These are phyloP conservation scores for Erythrobasidium yunnanense DNA, from an alignment of 768 basidiomycete species.

Conservation along the genomic window DNA sequence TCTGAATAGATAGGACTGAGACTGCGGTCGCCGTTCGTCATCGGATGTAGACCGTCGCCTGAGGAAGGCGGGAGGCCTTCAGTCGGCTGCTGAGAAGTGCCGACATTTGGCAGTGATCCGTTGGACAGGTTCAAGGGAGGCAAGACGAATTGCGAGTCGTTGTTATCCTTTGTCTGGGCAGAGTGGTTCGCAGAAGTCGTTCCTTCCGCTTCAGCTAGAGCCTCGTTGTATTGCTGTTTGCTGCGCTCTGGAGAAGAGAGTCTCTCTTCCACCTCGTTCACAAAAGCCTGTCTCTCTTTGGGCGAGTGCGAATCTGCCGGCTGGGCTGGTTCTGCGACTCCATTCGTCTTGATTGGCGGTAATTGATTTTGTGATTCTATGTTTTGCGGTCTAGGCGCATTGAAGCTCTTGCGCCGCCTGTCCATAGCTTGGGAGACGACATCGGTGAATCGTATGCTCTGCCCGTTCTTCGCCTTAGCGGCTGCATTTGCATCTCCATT, in stretches of 20 bases:
- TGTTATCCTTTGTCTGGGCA: neutral
- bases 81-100: neutral
- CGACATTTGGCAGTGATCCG: neutral
- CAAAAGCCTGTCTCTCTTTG: neutral
- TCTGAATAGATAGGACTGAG: constrained; percentile 6
- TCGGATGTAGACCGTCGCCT: neutral
- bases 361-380: neutral
- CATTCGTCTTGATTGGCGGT: neutral
- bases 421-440: constrained; percentile 14
- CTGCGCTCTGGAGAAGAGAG: constrained; percentile 19
- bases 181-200: too few species aligned
- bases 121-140: neutral
- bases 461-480: constrained; percentile 32
- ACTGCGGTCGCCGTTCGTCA: neutral
- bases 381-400: too few species aligned
- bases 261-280: constrained; percentile 34
- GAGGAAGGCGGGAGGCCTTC: neutral
- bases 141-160: neutral
- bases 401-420: constrained; percentile 3
- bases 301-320: too few species aligned
- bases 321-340: too few species aligned
- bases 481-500: neutral
- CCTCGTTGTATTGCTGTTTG: constrained; percentile 22
- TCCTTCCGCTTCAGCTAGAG: neutral
- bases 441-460: neutral